Evolutionary conservation across 2,329 filamentous ascomycete species (phyloP), one percentile per base, ranked within the genome.

Genomic region (Lizonia empirigonia): DNA sequence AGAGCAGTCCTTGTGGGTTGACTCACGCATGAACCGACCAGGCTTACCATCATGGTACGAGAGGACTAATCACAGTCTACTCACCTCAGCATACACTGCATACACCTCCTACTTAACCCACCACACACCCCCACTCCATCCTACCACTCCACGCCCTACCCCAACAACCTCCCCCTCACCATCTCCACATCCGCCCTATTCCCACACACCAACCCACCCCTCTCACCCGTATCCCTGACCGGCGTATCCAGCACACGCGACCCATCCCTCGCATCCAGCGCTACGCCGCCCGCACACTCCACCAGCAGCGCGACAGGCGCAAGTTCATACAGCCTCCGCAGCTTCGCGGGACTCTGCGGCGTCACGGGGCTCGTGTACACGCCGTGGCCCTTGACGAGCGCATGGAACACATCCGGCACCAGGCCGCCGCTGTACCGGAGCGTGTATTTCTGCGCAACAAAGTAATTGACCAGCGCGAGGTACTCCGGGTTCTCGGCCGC

Each of bases 401-500:
- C 77, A 50, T 86, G 84, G 10, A 81, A 79, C 0, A 86, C 71
- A 47, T 87, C 84, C 0, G 84, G 84, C 3, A 87, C 84, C 3
- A 87, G 67, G 0, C 84, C 84, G 0, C 84, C 84, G 15, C 77
- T 78, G 59, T 86, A 87, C 2, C 84, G 74, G 29, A 87, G 72
- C 1, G 84, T 85, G 63, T 85, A 86, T 59, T 77, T 77, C 32
- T 78, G 65, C n/a, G 54, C 37, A 7, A 86, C 78, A 52, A 78
- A 85, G 5, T 73, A 66, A 19, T 71, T 69, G 4, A 86, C 70
- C 0, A 86, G 74, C 0, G 41, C 50, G 67, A 77, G 74, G 65
- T 86, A 87, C 22, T 59, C 57, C 5, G 68, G 60, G 35, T 80
- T 72, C 15, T 85, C 79, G 0, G 79, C 78, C 0, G 84, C 83